Percentiles rank a stretch among this genome's conserved stretches.
Conservation (phyloP, 2,329 filamentous ascomycete genomes). For the Neonectria ditissima region DNA sequence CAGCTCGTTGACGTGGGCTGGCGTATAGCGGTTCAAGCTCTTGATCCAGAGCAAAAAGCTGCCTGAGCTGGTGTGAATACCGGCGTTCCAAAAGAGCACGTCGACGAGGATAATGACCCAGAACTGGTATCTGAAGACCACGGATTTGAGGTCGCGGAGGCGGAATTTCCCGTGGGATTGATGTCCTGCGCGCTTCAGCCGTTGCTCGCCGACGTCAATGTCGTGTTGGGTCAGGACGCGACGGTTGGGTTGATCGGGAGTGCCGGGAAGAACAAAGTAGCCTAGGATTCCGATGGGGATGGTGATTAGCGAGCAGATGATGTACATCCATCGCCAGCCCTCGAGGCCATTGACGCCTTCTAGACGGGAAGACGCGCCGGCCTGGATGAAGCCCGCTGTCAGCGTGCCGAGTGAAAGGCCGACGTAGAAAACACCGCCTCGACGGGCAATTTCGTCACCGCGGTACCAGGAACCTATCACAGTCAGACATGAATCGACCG, state of each 20-base stretch:
- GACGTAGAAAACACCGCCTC: constrained; percentile 64
- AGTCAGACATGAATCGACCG: neutral
- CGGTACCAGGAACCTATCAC: constrained; percentile 60
- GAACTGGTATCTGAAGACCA: constrained; percentile 59
- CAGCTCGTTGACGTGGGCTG: constrained; percentile 61
- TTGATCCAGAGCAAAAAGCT: constrained; percentile 70
- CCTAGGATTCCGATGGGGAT: constrained; percentile 65
- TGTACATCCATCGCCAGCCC: constrained; percentile 69
- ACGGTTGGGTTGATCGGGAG: constrained; percentile 58
- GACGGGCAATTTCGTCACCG: constrained; percentile 58
- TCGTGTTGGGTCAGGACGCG: constrained; percentile 60
- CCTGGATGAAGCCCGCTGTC: constrained; percentile 63
- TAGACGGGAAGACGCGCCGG: constrained; percentile 54
- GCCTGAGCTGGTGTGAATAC: constrained; percentile 59
- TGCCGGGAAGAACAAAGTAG: constrained; percentile 63
- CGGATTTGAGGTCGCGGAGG: constrained; percentile 43
- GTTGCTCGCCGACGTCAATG: constrained; percentile 56
- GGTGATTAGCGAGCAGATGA: constrained; percentile 65
- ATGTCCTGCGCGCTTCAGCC: constrained; percentile 60
- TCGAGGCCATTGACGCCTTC: constrained; percentile 59
- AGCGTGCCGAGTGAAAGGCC: constrained; percentile 63
- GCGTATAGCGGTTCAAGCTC: constrained; percentile 61
- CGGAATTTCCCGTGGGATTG: constrained; percentile 51
- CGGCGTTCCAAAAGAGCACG: constrained; percentile 68
- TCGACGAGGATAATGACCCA: constrained; percentile 64